Evolutionary conservation across 2,329 filamentous ascomycete genomes (phyloP).

Genomic region (Emmonsiellopsis sp.): DNA sequence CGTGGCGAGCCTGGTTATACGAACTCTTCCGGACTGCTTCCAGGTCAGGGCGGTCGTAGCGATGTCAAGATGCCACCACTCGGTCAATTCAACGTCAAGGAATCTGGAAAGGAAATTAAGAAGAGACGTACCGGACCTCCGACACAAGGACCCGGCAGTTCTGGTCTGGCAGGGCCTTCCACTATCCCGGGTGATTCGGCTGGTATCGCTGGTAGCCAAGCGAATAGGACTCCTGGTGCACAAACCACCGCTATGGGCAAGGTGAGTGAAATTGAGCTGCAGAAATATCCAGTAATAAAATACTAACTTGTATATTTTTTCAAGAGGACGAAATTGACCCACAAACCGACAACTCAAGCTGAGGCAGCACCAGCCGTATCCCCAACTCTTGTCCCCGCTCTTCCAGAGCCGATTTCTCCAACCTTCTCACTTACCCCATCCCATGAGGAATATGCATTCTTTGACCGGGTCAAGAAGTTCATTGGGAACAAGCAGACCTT

Average conservation of each 20-base stretch:
- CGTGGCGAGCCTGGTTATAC: conserved; percentile 43
- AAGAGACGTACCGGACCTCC: conserved; percentile 61
- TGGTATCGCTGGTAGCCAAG: conserved; percentile 22
- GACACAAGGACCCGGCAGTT: conserved; percentile 23
- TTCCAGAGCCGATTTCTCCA: conserved; percentile 79
- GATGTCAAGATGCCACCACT: conserved; percentile 73
- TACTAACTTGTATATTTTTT: conserved; percentile 17
- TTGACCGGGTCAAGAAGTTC: conserved; percentile 93
- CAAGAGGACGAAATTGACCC: conserved; percentile 70
- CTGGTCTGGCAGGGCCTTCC: conserved; percentile 25
- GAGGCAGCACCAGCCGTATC: conserved; percentile 54
- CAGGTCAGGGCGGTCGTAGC: conserved; percentile 43
- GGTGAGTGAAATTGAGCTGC: conserved; percentile 28
- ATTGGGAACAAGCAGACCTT: conserved; percentile 86
- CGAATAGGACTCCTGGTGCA: conserved; percentile 24
- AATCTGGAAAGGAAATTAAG: conserved; percentile 81
- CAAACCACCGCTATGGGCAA: conserved; percentile 41
- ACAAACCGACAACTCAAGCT: conserved; percentile 48
- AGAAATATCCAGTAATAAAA: neutral
- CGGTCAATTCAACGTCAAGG: conserved; percentile 81
- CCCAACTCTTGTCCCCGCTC: conserved; percentile 76
- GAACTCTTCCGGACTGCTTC: conserved; percentile 29
- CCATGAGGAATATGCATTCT: conserved; percentile 82
- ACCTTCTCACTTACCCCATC: conserved; percentile 63
- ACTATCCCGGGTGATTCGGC: conserved; percentile 20